Evolutionary conservation across 371 early-diverging fungal genomes (phyloP).

Genomic region (Saksenaea vasiformis): DNA sequence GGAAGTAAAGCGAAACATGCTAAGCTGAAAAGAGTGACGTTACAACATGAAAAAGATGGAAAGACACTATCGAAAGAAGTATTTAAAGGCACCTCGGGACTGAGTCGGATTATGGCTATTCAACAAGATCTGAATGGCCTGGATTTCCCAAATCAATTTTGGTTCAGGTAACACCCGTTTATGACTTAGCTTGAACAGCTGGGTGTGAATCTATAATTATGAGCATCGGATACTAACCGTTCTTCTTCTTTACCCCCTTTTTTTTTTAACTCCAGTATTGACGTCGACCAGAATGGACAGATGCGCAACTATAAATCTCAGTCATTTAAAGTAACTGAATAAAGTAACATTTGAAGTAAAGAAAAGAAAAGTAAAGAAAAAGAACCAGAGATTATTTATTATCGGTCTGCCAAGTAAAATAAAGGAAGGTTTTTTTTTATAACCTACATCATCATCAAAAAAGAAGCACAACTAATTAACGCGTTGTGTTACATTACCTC

Average conservation of each 20-base stretch:
- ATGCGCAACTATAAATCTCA: neutral
- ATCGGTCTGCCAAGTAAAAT: neutral
- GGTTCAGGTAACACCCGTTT: constrained; percentile 6
- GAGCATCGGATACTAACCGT: neutral
- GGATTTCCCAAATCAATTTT: neutral
- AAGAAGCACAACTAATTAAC: neutral
- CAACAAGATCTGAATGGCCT: constrained; percentile 1
- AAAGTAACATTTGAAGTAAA: neutral
- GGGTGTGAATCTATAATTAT: constrained; percentile 6
- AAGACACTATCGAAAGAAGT: neutral
- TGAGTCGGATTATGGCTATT: neutral
- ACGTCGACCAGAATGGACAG: neutral
- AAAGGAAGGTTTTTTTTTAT: neutral
- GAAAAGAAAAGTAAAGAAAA: neutral
- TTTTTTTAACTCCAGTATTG: constrained; percentile 1
- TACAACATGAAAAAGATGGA: neutral
- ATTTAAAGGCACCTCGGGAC: neutral
- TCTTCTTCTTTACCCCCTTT: neutral
- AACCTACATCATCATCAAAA: neutral
- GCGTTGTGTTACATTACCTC: constrained; percentile 20
- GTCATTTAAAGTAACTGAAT: neutral
- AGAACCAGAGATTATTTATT: constrained; percentile 4
- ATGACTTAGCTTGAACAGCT: neutral
- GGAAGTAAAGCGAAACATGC: neutral
- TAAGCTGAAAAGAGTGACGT: neutral